Evolutionary conservation across 768 basidiomycete species (phyloP).

Genomic region (Hebeloma cylindrosporum): DNA sequence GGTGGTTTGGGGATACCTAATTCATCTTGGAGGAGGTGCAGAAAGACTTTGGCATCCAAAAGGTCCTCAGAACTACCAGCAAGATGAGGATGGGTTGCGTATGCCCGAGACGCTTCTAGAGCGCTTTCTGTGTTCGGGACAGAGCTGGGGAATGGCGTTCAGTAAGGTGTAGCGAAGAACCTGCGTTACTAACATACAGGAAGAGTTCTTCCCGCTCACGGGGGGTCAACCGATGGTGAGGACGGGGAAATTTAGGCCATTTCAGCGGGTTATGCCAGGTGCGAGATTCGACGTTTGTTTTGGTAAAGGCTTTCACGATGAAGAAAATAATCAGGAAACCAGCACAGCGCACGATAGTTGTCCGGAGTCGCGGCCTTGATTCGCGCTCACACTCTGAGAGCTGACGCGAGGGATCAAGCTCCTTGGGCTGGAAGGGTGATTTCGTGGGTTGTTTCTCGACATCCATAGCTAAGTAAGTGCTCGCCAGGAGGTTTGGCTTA

Average conservation of each 20-base stretch:
- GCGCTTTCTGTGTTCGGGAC: slow-evolving; percentile 61
- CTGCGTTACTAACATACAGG: slow-evolving; percentile 22
- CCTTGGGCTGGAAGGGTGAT: slow-evolving; percentile 13
- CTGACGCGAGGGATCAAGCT: slow-evolving; percentile 1
- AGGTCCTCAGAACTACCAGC: slow-evolving; percentile 66
- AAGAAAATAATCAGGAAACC: slow-evolving; percentile 8
- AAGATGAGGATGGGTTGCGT: slow-evolving; percentile 70
- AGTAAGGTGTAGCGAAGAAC: neutral
- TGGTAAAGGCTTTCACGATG: slow-evolving; percentile 5
- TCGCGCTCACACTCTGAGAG: neutral
- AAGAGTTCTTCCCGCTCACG: slow-evolving; percentile 33
- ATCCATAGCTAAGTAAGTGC: slow-evolving; percentile 27
- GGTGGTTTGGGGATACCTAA: slow-evolving; percentile 49
- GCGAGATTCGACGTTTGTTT: neutral
- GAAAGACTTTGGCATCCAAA: slow-evolving; percentile 62
- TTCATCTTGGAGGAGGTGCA: slow-evolving; percentile 66
- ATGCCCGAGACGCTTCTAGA: slow-evolving; percentile 52
- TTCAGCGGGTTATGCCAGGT: slow-evolving; percentile 3
- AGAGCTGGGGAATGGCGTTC: slow-evolving; percentile 14
- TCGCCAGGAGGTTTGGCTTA: no score
- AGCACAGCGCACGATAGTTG: slow-evolving; percentile 1
- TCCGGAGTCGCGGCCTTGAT: slow-evolving; percentile 6
- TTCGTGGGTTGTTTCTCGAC: slow-evolving; percentile 24
- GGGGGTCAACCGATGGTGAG: slow-evolving; percentile 18
- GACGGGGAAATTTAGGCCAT: slow-evolving; percentile 16